Conservation (phyloP, 441 rosid species). For the Omphalea diandra region DNA sequence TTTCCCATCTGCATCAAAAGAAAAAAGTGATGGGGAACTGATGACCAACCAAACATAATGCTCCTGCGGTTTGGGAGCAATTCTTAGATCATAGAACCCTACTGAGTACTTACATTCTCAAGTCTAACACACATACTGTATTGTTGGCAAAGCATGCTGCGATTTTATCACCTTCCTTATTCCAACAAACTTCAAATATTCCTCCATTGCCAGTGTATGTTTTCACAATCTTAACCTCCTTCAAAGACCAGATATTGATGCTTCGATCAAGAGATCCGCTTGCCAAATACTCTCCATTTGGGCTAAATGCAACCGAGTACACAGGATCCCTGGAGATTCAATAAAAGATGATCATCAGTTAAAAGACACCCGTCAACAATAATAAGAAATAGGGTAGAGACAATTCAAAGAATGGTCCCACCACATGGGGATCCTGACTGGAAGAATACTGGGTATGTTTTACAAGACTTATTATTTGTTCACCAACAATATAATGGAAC, state of each 20-base stretch:
- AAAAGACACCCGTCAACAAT: background rate
- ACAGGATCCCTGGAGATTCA: slow-evolving; percentile 76
- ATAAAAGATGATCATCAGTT: slow-evolving; percentile 4
- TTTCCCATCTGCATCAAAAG: slow-evolving; percentile 6
- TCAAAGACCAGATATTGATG: slow-evolving; percentile 90
- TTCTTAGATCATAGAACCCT: background rate
- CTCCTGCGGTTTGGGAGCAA: slow-evolving; percentile 3
- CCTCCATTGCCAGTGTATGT: slow-evolving; percentile 93
- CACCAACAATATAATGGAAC: background rate
- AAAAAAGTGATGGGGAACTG: slow-evolving; percentile 10
- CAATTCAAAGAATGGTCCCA: background rate
- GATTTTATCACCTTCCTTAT: slow-evolving; percentile 90
- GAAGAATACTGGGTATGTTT: background rate
- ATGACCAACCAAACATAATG: background rate
- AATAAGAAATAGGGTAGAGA: slow-evolving; percentile 7
- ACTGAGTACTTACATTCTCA: slow-evolving; percentile 62
- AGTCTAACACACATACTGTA: slow-evolving; percentile 84
- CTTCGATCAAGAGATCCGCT: slow-evolving; percentile 93
- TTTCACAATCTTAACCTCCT: slow-evolving; percentile 83
- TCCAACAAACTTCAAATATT: slow-evolving; percentile 97
- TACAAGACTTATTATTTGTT: background rate
- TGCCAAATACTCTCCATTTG: slow-evolving; percentile 91
- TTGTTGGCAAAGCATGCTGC: slow-evolving; percentile 94
- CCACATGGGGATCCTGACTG: background rate
- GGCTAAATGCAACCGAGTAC: slow-evolving; percentile 95